Base-by-base conservation (phyloP, 2,329 filamentous ascomycete species). In the Exophiala phaeomuriformis region DNA sequence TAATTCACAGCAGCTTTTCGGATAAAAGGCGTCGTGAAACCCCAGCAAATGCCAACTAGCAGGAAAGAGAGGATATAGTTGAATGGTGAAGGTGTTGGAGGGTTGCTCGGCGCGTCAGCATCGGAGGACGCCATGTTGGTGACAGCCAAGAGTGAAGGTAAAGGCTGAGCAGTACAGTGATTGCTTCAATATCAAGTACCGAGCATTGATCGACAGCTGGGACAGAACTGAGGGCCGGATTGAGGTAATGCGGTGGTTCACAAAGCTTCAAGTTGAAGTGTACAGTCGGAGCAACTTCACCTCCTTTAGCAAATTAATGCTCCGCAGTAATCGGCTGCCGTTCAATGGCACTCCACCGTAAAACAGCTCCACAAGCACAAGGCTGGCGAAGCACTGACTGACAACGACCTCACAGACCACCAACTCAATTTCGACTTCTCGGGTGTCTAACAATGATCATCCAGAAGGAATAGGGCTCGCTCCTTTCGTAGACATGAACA, bases 11-110 rank as follows among this genome's bases (percentile, higher is more conserved):
- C 90, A 6, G 91, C 91, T 58, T 82, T 81, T 28, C 90, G 85
- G 77, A 97, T 95, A 74, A 97, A 96, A 51, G 85, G 85, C 19
- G 89, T 95, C 1, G 89, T 95, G 63, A 95, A 82, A 48, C 90
- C 91, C 91, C 91, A 97, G 62, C 89, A 90, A 46, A 60, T 48
- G 49, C 90, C 90, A 61, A 97, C 90, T 55, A 95, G 82, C 50
- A 96, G 78, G 76, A 96, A 96, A 63, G 88, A 88, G 55, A 91
- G 76, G 59, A 93, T 77, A 76, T 93, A 95, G 73, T 90, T 90
- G 73, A 94, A 77, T 60, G 70, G 62, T 4, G 65, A 64, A 8
- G 73, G 72, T 30, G 69, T 68, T 9, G 64, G 52, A 29, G 41
- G 27, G 9, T 31, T 27, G 27, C 54, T 7, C 29, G 46, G 30